Evolutionary conservation across 176 grass and related monocot genomes (phyloP), one percentile per base, ranked within the genome.

Genomic region (Oryza nivara): DNA sequence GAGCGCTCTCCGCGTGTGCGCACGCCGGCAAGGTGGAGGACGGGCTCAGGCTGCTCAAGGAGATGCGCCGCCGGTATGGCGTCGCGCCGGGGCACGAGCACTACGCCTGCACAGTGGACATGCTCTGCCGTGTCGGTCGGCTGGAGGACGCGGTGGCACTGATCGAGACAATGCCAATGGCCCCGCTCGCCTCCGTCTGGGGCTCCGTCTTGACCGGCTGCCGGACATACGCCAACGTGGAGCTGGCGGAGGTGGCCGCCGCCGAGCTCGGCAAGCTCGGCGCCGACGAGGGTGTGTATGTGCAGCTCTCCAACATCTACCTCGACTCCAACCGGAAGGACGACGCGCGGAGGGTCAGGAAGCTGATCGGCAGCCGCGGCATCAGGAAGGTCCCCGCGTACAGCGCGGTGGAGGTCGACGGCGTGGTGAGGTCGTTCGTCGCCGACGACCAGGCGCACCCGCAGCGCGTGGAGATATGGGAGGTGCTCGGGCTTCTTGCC

Each of bases 251-350:
- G 82, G 76, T 88, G 60, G 92, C 90, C 0, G 88, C 76, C 7
- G 60, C 65, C 14, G 92, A 94, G 84, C 88, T 97, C 9, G 85
- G 89, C 44, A 86, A 44, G 65, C 56, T 97, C 8, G 85, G 81
- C 6, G 86, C 88, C 38, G 92, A 94, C 19, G 92, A 97, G 66
- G 92, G 92, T 16, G 78, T 92, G 17, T 94, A 92, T 15, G 90
- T 97, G 10, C 95, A 97, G 74, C 22, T 94, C 28, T 97, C 90
- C 35, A 97, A 87, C 71, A 97, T 97, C 75, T 97, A 97, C 67
- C 88, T 91, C 0, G 76, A 92, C 46, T 88, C 90, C 38, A 78
- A 92, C 76, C 73, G 88, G 36, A 97, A 88, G 69, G 92, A 94
- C 30, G 88, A 97, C 1, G 95, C 92, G 0, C 74, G 90, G 76